phyloP scores from a whole-genome alignment of 805 yeast genomes.

The Zygoascus flipseniorum region DNA sequence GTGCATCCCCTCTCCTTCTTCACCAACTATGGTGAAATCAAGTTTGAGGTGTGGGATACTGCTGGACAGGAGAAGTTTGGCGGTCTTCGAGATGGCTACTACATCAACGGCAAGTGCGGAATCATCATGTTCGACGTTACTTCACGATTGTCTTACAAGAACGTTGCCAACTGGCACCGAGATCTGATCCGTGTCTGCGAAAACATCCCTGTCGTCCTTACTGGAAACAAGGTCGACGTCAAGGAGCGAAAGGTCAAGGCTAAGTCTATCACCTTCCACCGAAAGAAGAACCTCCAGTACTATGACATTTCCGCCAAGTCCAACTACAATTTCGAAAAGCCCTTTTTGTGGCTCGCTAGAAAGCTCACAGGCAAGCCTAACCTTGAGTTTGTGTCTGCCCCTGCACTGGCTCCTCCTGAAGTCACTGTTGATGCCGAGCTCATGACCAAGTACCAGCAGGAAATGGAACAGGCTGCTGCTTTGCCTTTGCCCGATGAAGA shows the following conservation, averaged over 20 bases:
- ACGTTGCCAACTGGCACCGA: slow-evolving; percentile 99
- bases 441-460: slow-evolving; percentile 98
- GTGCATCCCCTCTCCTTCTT: slow-evolving; percentile 97
- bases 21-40: slow-evolving; percentile 98
- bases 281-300: slow-evolving; percentile 99
- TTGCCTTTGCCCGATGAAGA: slow-evolving; percentile 99
- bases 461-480: slow-evolving; percentile 99
- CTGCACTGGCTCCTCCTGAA: slow-evolving; percentile 99
- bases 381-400: slow-evolving; percentile 97
- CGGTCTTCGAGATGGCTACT: slow-evolving; percentile 99
- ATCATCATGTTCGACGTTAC: slow-evolving; percentile 99
- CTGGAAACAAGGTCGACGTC: slow-evolving; percentile 99
- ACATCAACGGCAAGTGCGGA: slow-evolving; percentile 99
- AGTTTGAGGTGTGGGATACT: slow-evolving; percentile 99
- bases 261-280: slow-evolving; percentile 99
- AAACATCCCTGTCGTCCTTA: slow-evolving; percentile 96
- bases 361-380: slow-evolving; percentile 97
- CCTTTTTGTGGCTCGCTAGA: slow-evolving; percentile 99
- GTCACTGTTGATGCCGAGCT: slow-evolving; percentile 93
- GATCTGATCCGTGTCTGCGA: slow-evolving; percentile 99
- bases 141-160: slow-evolving; percentile 97
- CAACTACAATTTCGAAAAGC: slow-evolving; percentile 98
- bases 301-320: slow-evolving; percentile 99
- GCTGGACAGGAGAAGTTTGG: slow-evolving; percentile 99
- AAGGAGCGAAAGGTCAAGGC: slow-evolving; percentile 99